A percentile compares a stretch with the other conserved stretches of the same genome.
Conservation (phyloP, 164 flowering plant species). For the Magnolia kwangsiensis region DNA sequence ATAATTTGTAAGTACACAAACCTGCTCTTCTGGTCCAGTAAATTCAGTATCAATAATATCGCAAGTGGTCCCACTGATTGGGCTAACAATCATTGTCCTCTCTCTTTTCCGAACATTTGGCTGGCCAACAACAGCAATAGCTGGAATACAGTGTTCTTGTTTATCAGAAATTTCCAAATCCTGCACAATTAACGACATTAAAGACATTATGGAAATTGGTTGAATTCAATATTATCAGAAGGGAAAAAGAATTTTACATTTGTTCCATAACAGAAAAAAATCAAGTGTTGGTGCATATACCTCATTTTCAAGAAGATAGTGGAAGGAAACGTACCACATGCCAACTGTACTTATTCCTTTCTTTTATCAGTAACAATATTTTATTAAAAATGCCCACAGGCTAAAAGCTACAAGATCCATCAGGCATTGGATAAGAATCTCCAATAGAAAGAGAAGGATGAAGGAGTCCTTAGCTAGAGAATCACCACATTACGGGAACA, state of each 20-base stretch:
- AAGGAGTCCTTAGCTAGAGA: no score
- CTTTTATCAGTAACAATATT: no score
- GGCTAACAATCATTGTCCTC: slow-evolving; percentile 95
- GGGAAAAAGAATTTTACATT: not conserved
- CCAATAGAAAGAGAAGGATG: no score
- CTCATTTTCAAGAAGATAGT: not conserved
- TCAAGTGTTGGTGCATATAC: not conserved
- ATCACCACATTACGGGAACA: no score
- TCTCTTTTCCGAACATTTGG: slow-evolving; percentile 99
- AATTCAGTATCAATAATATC: slow-evolving; percentile 98
- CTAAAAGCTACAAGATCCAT: no score
- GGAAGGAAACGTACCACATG: no score
- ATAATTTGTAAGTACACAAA: slow-evolving; percentile 14
- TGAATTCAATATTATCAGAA: not conserved
- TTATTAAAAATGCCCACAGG: no score
- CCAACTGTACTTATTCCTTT: no score
- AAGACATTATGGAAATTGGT: not conserved
- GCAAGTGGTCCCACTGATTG: slow-evolving; percentile 96
- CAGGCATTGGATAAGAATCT: no score
- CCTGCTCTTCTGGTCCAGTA: slow-evolving; percentile 83
- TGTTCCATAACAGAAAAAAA: not conserved
- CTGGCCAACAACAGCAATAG: slow-evolving; percentile 91
- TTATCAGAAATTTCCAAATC: slow-evolving; percentile 36
- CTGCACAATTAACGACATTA: slow-evolving; percentile 21
- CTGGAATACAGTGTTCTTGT: slow-evolving; percentile 47